Evolutionary conservation across 2,329 filamentous ascomycete species (phyloP).

Genomic region (Chaetomiaceae sp.): DNA sequence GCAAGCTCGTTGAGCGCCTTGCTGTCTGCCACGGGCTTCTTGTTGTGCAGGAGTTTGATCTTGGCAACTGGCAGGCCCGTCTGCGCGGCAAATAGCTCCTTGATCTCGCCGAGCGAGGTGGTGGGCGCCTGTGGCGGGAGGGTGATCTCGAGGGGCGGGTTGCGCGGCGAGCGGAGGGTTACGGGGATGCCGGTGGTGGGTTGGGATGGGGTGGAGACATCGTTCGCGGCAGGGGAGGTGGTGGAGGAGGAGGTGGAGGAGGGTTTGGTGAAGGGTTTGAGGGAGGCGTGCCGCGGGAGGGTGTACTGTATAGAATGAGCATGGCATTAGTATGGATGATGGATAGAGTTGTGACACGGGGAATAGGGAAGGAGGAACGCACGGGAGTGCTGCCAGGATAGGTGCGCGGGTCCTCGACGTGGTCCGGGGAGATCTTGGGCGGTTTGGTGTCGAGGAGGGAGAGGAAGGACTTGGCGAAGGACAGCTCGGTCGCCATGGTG

Average conservation of each 20-base stretch:
- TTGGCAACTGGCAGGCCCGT: constrained; percentile 64
- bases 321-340: background rate
- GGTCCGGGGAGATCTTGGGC: constrained; percentile 76
- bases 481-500: constrained; percentile 65
- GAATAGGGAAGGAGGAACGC: constrained; percentile 29
- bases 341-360: background rate
- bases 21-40: constrained; percentile 74
- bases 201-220: background rate
- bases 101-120: constrained; percentile 74
- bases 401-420: constrained; percentile 78
- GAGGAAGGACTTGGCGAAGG: constrained; percentile 81
- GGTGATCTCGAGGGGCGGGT: constrained; percentile 59
- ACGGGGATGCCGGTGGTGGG: background rate
- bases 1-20: constrained; percentile 69
- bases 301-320: constrained; percentile 15
- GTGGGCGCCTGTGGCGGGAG: constrained; percentile 57
- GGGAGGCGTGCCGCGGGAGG: constrained; percentile 17
- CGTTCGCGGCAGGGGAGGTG: background rate
- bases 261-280: constrained; percentile 15
- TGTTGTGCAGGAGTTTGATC: constrained; percentile 78
- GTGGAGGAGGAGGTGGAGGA: constrained; percentile 1
- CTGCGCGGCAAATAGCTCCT: constrained; percentile 58
- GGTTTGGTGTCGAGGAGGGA: constrained; percentile 71
- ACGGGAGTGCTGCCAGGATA: constrained; percentile 75
- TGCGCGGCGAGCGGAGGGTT: constrained; percentile 52